Conservation (phyloP, 2,329 filamentous ascomycete genomes). For the Ampelomyces quisqualis region DNA sequence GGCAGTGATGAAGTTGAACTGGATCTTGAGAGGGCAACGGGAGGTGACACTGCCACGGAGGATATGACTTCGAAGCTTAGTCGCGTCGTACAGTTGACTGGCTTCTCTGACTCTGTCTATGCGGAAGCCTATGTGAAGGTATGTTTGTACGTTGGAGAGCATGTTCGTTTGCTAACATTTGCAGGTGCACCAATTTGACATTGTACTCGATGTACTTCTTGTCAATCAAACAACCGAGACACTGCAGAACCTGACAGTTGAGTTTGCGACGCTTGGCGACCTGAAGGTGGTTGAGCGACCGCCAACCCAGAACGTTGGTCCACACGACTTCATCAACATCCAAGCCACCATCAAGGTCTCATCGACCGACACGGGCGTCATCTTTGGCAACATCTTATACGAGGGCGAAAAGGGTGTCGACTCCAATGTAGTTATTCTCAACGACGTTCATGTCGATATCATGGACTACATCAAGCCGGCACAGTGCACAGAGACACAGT, state of each 20-base stretch:
- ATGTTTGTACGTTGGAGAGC: neutral
- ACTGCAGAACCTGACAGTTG: constrained; percentile 92
- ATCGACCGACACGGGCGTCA: constrained; percentile 95
- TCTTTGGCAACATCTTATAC: constrained; percentile 98
- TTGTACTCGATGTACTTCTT: constrained; percentile 90
- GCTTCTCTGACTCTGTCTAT: constrained; percentile 97
- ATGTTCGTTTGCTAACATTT: constrained; percentile 10
- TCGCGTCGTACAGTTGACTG: constrained; percentile 93
- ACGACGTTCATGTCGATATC: constrained; percentile 97
- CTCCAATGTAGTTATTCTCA: constrained; percentile 95
- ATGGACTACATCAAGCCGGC: constrained; percentile 99
- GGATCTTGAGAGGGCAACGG: constrained; percentile 91
- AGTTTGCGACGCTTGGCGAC: constrained; percentile 97
- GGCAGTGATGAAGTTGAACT: constrained; percentile 82
- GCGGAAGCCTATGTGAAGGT: constrained; percentile 97
- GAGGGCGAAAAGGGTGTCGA: constrained; percentile 67
- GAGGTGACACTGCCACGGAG: constrained; percentile 79
- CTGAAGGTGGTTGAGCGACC: constrained; percentile 97
- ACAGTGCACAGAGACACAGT: constrained; percentile 94
- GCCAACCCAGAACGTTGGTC: constrained; percentile 91
- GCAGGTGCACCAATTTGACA: constrained; percentile 88
- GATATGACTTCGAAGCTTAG: constrained; percentile 92
- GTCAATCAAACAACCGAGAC: constrained; percentile 98
- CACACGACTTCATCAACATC: constrained; percentile 96
- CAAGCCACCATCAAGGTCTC: constrained; percentile 99